phyloP scores from a whole-genome alignment of 2,329 filamentous ascomycete genomes.

The Aspergillus thermomutatus region DNA sequence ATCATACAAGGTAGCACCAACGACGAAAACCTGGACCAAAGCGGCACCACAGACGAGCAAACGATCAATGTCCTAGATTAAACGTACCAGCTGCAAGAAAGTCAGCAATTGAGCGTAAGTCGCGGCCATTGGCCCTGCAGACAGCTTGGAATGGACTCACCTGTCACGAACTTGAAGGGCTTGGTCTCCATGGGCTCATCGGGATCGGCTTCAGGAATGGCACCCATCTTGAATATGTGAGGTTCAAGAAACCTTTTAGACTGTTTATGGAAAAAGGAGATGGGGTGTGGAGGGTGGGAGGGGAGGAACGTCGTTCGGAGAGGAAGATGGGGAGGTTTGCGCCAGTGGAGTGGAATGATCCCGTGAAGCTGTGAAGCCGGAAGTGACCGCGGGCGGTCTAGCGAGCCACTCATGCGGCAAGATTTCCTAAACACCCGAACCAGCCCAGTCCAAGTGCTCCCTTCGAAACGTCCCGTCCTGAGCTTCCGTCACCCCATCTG shows the following conservation, averaged over 20 bases:
- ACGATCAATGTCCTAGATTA: slow-evolving; percentile 10
- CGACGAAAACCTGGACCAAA: slow-evolving; percentile 7
- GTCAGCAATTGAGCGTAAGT: slow-evolving; percentile 41
- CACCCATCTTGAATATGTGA: slow-evolving; percentile 71
- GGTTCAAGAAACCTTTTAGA: slow-evolving; percentile 14
- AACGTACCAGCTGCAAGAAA: slow-evolving; percentile 47
- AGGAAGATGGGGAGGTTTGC: slow-evolving; percentile 29
- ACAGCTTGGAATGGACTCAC: slow-evolving; percentile 54
- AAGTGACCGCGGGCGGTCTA: slow-evolving; percentile 37
- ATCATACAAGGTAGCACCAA: slow-evolving; percentile 14
- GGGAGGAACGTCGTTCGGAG: slow-evolving; percentile 20
- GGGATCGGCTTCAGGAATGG: slow-evolving; percentile 58
- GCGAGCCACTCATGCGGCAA: slow-evolving; percentile 35
- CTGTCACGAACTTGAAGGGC: slow-evolving; percentile 99
- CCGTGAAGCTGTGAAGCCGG: slow-evolving; percentile 36
- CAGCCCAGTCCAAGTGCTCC: slow-evolving; percentile 17
- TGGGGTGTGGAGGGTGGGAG: slow-evolving; percentile 18
- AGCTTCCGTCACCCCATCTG: slow-evolving; percentile 23
- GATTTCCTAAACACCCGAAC: slow-evolving; percentile 37
- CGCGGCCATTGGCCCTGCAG: slow-evolving; percentile 22
- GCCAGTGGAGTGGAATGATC: slow-evolving; percentile 27
- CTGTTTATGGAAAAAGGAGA: slow-evolving; percentile 10
- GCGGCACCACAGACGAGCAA: slow-evolving; percentile 7
- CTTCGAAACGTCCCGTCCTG: slow-evolving; percentile 10
- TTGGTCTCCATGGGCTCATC: slow-evolving; percentile 87